Base-by-base conservation (phyloP, 2,329 filamentous ascomycete species). In the Colletotrichum theobromicola region DNA sequence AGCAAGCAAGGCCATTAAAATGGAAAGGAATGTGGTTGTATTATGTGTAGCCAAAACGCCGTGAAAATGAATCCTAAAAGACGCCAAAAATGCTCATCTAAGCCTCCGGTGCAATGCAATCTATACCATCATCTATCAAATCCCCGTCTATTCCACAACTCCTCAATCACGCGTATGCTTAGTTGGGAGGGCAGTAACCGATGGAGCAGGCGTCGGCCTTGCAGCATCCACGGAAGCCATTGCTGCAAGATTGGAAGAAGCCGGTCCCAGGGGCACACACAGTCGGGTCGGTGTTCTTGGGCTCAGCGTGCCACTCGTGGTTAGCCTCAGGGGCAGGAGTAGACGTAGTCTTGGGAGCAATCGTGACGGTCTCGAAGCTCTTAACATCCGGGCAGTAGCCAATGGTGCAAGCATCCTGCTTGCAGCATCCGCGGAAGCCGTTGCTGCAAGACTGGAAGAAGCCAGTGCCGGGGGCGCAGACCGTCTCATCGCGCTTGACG, bases 211-310 rank as follows among this genome's bases (percentile, higher is more conserved):
- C 74, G 15, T 75, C 74, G 2, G 21, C 12, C 37, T 69, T 70
- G 70, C 70, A 74, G 70, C 74, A 75, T 1, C 74, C 74, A 18
- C 66, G 62, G 66, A 75, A 75, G 8, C 70, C 70, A 61, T 68
- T 74, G 42, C 57, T 55, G 74, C 74, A 75, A 4, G 66, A 61
- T 62, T 75, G 74, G 53, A 73, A 75, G 74, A 70, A 75, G 1
- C 74, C 74, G 13, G 35, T 70, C 5, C 70, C 70, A 18, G 74
- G 63, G 3, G 69, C 57, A 53, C 73, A 75, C 42, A 73, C 69
- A 18, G 73, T 69, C 7, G 63, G 63, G 21, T 73, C 73, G 16
- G 61, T 62, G 12, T 32, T 50, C n/a, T 57, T 60, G 62, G 69
- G 32, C 28, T 62, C 35, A 12, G 68, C 9, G 24, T 35, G 37